Evolutionary conservation across 2,329 filamentous ascomycete genomes (phyloP), one percentile per base, ranked within the genome.

Genomic region (Epicoccum nigrum): DNA sequence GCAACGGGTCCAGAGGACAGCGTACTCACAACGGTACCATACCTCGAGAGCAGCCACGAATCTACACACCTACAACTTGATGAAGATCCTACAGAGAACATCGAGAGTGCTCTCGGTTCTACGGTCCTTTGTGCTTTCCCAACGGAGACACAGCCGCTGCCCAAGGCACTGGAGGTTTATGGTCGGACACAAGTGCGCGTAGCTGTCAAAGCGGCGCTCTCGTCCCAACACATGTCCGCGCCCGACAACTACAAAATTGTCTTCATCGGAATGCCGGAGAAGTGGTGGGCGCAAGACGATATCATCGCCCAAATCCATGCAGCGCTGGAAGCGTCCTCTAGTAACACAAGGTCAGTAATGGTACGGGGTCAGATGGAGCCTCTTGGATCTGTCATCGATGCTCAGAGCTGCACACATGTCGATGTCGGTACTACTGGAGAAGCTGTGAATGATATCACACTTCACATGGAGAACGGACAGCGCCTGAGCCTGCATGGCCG

Each of bases 311-410:
- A 68, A 25, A 67, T 74, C 25, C 63, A 61, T n/a, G 59, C 63
- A 20, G 69, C 70, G 19, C 63, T 74, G 31, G 56, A 60, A 40
- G 62, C 68, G 11, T 62, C 64, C 27, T 64, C 67, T 38, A 60
- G 62, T 40, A 58, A 63, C 9, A 72, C 70, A 30, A 62, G 69
- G 51, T 72, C 68, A 46, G 65, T 68, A 42, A 65, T 72, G 60
- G 67, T 73, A 16, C 63, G 62, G 44, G 65, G 70, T 20, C 65
- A 69, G 49, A 60, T 72, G 44, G 65, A 72, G 49, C 63, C 63
- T 4, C 65, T 65, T 20, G 62, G 62, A 38, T 62, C 65, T 11
- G 60, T 70, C 23, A 59, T 72, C 9, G 56, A 68, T 37, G 56
- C 64, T 20, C 62, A 69, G 47, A 63, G 63, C 33, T 71, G 68